These are phyloP conservation scores for Rhizopus sp. DNA, from an alignment of 371 early-diverging fungal species.

Conservation along the genomic window DNA sequence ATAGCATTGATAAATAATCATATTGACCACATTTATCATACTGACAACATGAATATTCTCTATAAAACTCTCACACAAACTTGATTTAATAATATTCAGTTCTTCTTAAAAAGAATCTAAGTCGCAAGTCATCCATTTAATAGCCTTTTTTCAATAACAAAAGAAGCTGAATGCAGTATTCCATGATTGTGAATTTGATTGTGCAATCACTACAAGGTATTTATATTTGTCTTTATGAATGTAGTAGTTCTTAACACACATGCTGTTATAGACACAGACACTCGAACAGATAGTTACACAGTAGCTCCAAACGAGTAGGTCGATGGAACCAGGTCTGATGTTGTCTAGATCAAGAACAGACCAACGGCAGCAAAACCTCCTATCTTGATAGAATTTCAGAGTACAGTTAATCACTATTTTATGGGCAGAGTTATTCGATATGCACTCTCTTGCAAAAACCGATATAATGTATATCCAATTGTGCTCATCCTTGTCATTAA, in stretches of 20 bases:
- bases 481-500: constrained; percentile 10
- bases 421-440: constrained; percentile 2
- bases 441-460: constrained; percentile 3
- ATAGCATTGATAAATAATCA: no score
- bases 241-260: constrained; percentile 4
- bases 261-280: constrained; percentile 7
- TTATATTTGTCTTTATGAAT: constrained; percentile 3
- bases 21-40: no score
- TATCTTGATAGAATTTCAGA: constrained; percentile 9
- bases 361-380: constrained; percentile 9
- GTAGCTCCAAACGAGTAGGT: constrained; percentile 8
- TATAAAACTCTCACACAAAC: no score
- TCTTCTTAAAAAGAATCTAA: no score
- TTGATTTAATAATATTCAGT: no score
- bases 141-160: no score
- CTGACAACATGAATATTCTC: no score
- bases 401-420: constrained; percentile 2
- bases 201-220: constrained; percentile 14
- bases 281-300: neutral
- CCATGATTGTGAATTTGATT: constrained; percentile 15
- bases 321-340: constrained; percentile 4
- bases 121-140: no score
- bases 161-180: no score
- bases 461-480: constrained; percentile 13
- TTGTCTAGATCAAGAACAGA: constrained; percentile 5